Percentiles rank a stretch among this genome's conserved stretches.
phyloP scores from a whole-genome alignment of 1,284 basidiomycete species.

The Cryptococcus wingfieldii region DNA sequence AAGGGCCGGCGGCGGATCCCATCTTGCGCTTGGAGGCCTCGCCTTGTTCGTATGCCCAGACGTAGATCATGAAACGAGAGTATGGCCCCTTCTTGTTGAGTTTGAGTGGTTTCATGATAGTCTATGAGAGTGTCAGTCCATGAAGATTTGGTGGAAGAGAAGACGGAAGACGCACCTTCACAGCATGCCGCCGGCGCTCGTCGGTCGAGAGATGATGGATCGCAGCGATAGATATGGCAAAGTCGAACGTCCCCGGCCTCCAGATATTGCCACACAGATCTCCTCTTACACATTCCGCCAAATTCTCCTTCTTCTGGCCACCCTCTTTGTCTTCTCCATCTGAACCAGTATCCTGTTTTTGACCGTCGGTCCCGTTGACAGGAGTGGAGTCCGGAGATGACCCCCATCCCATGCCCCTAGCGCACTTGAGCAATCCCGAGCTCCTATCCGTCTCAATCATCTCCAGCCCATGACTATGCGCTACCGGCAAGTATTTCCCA shows the following conservation, averaged over 20 bases:
- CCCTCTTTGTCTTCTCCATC: constrained; percentile 1
- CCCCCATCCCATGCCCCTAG: constrained; percentile 51
- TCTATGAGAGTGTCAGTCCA: background rate
- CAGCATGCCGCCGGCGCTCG: constrained; percentile 63
- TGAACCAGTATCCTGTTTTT: background rate
- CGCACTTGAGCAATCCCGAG: constrained; percentile 69
- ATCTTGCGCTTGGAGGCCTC: constrained; percentile 64
- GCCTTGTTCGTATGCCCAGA: constrained; percentile 98
- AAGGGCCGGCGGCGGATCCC: constrained; percentile 50
- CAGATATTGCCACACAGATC: constrained; percentile 65
- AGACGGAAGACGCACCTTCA: constrained; percentile 56
- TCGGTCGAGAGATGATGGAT: constrained; percentile 86
- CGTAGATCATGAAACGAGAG: constrained; percentile 84
- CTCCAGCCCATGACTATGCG: constrained; percentile 42
- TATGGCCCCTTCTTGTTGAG: constrained; percentile 49
- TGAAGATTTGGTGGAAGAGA: too few relatives aligned
- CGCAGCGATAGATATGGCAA: constrained; percentile 90
- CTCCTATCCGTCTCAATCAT: constrained; percentile 82
- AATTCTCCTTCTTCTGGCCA: constrained; percentile 13
- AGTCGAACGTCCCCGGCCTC: constrained; percentile 75
- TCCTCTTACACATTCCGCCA: constrained; percentile 46
- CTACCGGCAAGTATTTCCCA: constrained; percentile 84
- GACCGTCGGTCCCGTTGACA: background rate
- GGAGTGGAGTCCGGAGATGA: background rate
- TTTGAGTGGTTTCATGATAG: constrained; percentile 60